A percentile compares a stretch with the other conserved stretches of the same genome.
Conservation (phyloP, 352 stramenopile species). For the Phytophthora palmivora region DNA sequence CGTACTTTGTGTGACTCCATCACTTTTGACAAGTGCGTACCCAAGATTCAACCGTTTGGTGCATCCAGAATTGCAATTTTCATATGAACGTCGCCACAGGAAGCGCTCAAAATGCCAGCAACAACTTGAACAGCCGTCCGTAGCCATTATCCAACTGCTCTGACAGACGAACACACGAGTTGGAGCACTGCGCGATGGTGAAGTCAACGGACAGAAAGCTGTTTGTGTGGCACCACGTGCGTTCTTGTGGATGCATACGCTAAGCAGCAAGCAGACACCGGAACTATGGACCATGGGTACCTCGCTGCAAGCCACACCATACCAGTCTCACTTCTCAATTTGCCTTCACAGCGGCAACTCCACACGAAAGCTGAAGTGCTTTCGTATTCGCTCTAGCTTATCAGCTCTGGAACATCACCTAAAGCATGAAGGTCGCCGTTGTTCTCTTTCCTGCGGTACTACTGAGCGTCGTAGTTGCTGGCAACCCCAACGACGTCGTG, state of each 20-base stretch:
- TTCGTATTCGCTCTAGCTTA: too few relatives aligned
- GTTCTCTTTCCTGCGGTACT: constrained; percentile 25
- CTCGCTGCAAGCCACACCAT: not conserved
- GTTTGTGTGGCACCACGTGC: constrained; percentile 3
- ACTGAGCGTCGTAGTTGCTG: constrained; percentile 12
- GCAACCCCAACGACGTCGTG: constrained; percentile 8
- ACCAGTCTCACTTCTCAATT: constrained; percentile 29
- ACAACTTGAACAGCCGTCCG: constrained; percentile 13
- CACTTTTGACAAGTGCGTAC: too few relatives aligned
- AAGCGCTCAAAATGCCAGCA: constrained; percentile 7
- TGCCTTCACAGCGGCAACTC: constrained; percentile 16
- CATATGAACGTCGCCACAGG: constrained; percentile 7
- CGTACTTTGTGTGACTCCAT: constrained; percentile 2
- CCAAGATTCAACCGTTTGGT: not conserved
- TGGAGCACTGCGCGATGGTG: constrained; percentile 2
- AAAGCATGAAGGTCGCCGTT: constrained; percentile 30
- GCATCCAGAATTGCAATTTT: constrained; percentile 18
- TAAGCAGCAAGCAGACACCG: too few relatives aligned
- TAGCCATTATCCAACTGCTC: constrained; percentile 5
- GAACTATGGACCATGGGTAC: not conserved
- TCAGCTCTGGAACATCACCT: too few relatives aligned
- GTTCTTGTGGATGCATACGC: constrained; percentile 19
- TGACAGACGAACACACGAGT: constrained; percentile 4
- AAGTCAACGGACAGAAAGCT: constrained; percentile 25
- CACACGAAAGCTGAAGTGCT: constrained; percentile 19